Conservation (phyloP, 2,329 filamentous ascomycete genomes). For the Tolypocladium inflatum region DNA sequence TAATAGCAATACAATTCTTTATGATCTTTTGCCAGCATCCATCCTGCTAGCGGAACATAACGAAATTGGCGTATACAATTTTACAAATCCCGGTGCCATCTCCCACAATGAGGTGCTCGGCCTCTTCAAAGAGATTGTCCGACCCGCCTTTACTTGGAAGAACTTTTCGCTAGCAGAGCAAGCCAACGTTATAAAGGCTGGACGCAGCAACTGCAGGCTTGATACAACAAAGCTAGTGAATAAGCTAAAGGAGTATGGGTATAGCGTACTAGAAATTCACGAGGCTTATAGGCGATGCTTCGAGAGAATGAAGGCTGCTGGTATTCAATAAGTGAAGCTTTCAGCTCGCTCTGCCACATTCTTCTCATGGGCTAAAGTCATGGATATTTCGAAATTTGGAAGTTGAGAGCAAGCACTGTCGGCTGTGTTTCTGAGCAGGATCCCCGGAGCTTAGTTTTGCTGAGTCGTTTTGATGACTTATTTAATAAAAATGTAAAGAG, state of each 20-base stretch:
- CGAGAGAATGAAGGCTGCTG: constrained; percentile 50
- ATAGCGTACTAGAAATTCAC: constrained; percentile 51
- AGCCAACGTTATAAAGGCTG: constrained; percentile 57
- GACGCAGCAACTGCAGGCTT: constrained; percentile 55
- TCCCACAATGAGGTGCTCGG: constrained; percentile 58
- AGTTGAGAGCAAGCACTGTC: no score
- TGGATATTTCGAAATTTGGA: no score
- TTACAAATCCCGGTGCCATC: constrained; percentile 61
- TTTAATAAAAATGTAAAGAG: no score
- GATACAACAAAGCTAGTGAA: constrained; percentile 51
- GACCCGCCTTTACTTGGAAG: constrained; percentile 50
- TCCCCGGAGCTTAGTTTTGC: no score
- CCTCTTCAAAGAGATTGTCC: constrained; percentile 54
- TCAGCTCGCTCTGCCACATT: no score
- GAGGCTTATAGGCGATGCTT: constrained; percentile 53
- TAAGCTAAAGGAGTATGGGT: constrained; percentile 50
- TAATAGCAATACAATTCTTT: constrained; percentile 60
- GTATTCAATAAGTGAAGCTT: constrained; percentile 28
- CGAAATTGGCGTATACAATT: constrained; percentile 58
- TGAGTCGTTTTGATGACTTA: no score
- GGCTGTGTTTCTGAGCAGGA: no score
- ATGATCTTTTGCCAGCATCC: constrained; percentile 52
- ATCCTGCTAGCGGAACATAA: constrained; percentile 50
- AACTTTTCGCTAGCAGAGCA: constrained; percentile 60
- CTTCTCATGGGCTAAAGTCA: no score